Conservation (phyloP, 164 flowering plant species). For the Tetracentron sinense region DNA sequence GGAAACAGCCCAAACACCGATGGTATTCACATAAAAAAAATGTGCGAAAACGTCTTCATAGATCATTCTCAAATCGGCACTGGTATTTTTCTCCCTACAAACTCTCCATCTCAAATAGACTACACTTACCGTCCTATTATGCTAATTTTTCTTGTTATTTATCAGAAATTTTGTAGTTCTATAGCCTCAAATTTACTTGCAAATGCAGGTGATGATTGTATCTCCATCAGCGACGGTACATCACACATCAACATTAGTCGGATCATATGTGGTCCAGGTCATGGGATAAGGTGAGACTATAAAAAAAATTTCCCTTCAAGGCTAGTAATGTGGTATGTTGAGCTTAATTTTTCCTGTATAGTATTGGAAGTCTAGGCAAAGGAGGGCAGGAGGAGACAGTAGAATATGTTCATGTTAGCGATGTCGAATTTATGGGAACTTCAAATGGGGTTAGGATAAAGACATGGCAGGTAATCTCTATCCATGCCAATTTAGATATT, state of each 20-base stretch:
- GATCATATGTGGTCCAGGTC: conserved; percentile 41
- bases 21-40: conserved; percentile 33
- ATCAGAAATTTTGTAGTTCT: background rate
- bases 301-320: no score
- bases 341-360: background rate
- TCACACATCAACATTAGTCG: conserved; percentile 12
- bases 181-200: background rate
- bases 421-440: conserved; percentile 17
- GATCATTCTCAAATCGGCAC: conserved; percentile 20
- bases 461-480: conserved; percentile 44
- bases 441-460: conserved; percentile 42
- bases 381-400: conserved; percentile 11
- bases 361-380: conserved; percentile 28
- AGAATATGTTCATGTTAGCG: conserved; percentile 14
- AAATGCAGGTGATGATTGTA: conserved; percentile 40
- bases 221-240: conserved; percentile 29
- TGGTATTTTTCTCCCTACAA: conserved; percentile 5
- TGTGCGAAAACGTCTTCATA: conserved; percentile 14
- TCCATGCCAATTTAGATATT: background rate
- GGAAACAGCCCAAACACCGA: conserved; percentile 40
- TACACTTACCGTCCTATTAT: background rate
- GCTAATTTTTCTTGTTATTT: background rate
- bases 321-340: no score
- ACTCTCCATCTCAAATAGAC: background rate
- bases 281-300: conserved; percentile 44